Percentiles rank a stretch among this genome's conserved stretches.
Conservation (phyloP, 768 basidiomycete genomes). For the Termitomyces eurrhizus region DNA sequence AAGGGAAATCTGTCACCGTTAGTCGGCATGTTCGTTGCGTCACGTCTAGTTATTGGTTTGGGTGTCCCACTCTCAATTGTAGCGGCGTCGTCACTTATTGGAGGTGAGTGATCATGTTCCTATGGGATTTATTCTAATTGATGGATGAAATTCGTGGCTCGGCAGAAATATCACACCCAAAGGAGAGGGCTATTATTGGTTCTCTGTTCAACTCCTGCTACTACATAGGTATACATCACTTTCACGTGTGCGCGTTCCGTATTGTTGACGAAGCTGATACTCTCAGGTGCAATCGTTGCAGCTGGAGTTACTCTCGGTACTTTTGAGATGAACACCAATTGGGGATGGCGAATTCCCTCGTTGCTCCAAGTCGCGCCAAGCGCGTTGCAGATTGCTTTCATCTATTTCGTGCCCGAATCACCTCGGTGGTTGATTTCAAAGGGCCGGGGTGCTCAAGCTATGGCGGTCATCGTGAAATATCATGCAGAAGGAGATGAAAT, state of each 20-base stretch:
- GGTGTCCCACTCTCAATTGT: slow-evolving; percentile 63
- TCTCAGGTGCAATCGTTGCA: slow-evolving; percentile 51
- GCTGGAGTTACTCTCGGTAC: slow-evolving; percentile 63
- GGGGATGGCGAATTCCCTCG: slow-evolving; percentile 71
- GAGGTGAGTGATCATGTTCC: slow-evolving; percentile 27
- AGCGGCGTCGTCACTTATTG: slow-evolving; percentile 63
- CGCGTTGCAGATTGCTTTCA: slow-evolving; percentile 48
- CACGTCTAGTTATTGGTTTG: slow-evolving; percentile 53
- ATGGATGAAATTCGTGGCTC: background rate
- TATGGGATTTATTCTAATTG: too few relatives aligned
- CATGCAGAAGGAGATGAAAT: slow-evolving; percentile 55
- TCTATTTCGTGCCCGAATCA: slow-evolving; percentile 59
- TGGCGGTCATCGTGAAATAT: slow-evolving; percentile 46
- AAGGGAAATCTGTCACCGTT: background rate
- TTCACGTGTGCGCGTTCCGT: background rate
- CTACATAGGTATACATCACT: slow-evolving; percentile 40
- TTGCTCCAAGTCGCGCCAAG: slow-evolving; percentile 53
- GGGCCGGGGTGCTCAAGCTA: slow-evolving; percentile 46
- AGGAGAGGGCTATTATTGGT: slow-evolving; percentile 63
- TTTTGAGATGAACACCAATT: slow-evolving; percentile 52
- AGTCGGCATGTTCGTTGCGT: slow-evolving; percentile 59
- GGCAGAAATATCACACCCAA: slow-evolving; percentile 62
- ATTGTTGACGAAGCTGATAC: background rate
- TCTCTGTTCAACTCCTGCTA: slow-evolving; percentile 63
- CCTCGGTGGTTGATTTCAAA: slow-evolving; percentile 62